Percentiles rank a stretch among this genome's conserved stretches.
Conservation (phyloP, 345 rosid species). For the Trapa incisa region DNA sequence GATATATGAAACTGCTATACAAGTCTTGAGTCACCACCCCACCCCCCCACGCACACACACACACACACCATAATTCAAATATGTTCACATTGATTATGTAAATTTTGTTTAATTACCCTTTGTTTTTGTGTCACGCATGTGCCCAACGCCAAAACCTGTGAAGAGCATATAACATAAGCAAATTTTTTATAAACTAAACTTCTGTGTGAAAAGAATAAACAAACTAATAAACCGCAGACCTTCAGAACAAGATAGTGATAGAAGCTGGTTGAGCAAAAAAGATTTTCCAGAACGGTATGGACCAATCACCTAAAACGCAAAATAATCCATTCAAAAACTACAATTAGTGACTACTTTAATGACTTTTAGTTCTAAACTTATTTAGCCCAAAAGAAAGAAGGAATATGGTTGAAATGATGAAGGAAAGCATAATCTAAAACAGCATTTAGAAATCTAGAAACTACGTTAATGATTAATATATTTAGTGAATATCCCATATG, state of each 20-base stretch:
- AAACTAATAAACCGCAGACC: slow-evolving; percentile 27
- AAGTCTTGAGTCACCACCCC: not conserved
- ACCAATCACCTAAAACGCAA: slow-evolving; percentile 73
- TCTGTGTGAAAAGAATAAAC: slow-evolving; percentile 5
- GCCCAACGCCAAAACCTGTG: slow-evolving; percentile 98
- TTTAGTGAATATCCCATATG: not conserved
- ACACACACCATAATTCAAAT: not conserved
- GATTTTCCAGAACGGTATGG: slow-evolving; percentile 99
- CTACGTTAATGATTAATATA: not conserved
- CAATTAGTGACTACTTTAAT: not conserved
- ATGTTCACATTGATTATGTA: not conserved
- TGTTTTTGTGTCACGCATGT: slow-evolving; percentile 99
- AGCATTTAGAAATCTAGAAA: not conserved
- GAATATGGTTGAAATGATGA: not conserved
- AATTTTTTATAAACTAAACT: slow-evolving; percentile 2
- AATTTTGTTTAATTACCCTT: slow-evolving; percentile 43
- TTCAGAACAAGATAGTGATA: slow-evolving; percentile 93
- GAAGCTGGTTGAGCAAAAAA: slow-evolving; percentile 95
- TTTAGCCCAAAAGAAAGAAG: not conserved
- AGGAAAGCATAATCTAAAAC: not conserved
- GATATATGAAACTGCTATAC: not conserved
- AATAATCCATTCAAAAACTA: slow-evolving; percentile 5
- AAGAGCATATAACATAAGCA: not conserved
- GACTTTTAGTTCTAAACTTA: not conserved
- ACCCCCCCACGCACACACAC: not conserved